Conservation (phyloP, 192 early-diverging fungal genomes). For the Dimargaris verticillata region DNA sequence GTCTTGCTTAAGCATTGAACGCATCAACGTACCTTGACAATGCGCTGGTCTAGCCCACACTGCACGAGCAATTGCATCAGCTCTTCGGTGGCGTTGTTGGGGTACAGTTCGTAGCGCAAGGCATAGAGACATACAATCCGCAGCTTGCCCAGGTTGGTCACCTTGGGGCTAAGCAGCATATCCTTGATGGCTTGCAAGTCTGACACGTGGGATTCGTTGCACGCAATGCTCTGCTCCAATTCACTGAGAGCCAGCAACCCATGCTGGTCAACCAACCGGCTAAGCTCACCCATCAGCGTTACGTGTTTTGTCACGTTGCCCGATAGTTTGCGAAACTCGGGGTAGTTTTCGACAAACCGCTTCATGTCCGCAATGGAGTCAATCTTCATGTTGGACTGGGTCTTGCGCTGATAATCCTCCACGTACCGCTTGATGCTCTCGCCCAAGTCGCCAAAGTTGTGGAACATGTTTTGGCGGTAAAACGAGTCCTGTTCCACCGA, state of each 20-base stretch:
- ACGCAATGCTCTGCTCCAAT: slow-evolving; percentile 87
- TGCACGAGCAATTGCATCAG: slow-evolving; percentile 59
- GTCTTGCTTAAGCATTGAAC: too few species aligned
- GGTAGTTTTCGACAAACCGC: slow-evolving; percentile 95
- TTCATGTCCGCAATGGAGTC: slow-evolving; percentile 98
- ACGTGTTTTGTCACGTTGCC: slow-evolving; percentile 98
- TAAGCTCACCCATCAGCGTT: slow-evolving; percentile 89
- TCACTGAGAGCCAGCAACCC: slow-evolving; percentile 76
- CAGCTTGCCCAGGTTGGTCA: slow-evolving; percentile 59
- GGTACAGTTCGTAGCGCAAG: slow-evolving; percentile 75
- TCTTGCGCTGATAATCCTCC: slow-evolving; percentile 83
- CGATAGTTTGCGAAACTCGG: slow-evolving; percentile 88
- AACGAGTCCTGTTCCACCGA: slow-evolving; percentile 81
- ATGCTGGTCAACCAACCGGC: slow-evolving; percentile 54
- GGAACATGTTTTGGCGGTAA: slow-evolving; percentile 75
- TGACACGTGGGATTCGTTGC: slow-evolving; percentile 62
- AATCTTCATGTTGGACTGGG: slow-evolving; percentile 77
- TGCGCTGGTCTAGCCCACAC: slow-evolving; percentile 51
- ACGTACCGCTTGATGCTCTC: slow-evolving; percentile 87
- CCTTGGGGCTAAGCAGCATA: slow-evolving; percentile 44
- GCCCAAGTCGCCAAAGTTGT: slow-evolving; percentile 91
- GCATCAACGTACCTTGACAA: slow-evolving; percentile 52
- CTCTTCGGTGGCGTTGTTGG: slow-evolving; percentile 48
- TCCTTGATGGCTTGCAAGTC: slow-evolving; percentile 57
- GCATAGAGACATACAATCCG: slow-evolving; percentile 74